These are phyloP conservation scores for Ligustrum vulgare DNA, from an alignment of 257 asterid species.

Conservation along the genomic window DNA sequence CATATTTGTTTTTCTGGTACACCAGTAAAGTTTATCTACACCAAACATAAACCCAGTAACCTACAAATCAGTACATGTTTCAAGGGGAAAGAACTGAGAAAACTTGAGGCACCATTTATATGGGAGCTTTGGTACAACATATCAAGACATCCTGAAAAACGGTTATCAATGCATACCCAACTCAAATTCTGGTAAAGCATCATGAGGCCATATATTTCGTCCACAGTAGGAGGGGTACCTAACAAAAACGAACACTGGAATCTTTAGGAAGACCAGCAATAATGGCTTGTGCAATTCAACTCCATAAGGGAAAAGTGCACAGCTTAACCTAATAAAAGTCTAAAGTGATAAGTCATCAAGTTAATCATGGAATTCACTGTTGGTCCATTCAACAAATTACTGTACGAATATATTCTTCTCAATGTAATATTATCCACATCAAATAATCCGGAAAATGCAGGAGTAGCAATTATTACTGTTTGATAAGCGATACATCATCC, in stretches of 20 bases:
- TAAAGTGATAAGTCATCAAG: neutral
- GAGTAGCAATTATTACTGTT: conserved; percentile 44
- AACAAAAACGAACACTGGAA: conserved; percentile 20
- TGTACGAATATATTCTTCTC: neutral
- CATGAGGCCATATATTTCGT: conserved; percentile 76
- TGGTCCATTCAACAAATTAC: neutral
- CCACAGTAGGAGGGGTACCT: conserved; percentile 95
- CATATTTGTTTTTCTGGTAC: neutral
- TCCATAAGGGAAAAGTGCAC: conserved; percentile 8
- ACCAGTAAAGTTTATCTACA: neutral
- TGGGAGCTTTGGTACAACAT: neutral
- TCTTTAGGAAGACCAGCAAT: conserved; percentile 1
- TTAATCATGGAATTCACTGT: conserved; percentile 11
- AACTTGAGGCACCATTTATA: conserved; percentile 5
- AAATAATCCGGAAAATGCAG: neutral
- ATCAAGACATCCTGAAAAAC: conserved; percentile 8
- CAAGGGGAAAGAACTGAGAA: neutral
- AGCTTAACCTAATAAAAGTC: neutral
- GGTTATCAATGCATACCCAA: conserved; percentile 41
- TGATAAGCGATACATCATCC: conserved; percentile 54
- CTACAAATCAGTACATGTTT: neutral
- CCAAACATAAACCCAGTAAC: neutral
- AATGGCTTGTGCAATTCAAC: conserved; percentile 5
- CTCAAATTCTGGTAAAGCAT: conserved; percentile 82
- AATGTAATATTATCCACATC: neutral